phyloP scores from a whole-genome alignment of 257 asterid species.

The Gentiana straminea region DNA sequence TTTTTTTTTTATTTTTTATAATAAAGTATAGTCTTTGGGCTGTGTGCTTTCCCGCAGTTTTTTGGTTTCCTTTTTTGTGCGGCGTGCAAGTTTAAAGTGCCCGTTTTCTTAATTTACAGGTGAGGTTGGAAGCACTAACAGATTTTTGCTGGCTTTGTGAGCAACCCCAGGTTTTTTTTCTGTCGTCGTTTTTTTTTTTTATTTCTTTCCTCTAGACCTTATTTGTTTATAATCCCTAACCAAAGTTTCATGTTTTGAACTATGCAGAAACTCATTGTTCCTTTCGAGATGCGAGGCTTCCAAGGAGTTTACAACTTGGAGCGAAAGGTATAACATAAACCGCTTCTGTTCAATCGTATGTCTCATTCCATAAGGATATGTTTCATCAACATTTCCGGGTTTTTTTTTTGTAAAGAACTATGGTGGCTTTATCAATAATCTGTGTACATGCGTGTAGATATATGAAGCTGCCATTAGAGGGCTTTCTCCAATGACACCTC shows the following conservation, averaged over 20 bases:
- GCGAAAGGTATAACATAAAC: slow-evolving; percentile 44
- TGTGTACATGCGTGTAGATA: slow-evolving; percentile 25
- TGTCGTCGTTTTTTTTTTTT: neutral
- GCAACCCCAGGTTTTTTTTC: slow-evolving; percentile 59
- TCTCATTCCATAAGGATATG: no score
- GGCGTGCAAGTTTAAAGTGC: slow-evolving; percentile 2
- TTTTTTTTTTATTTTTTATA: neutral
- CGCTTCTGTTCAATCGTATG: neutral
- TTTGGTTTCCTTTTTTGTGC: neutral
- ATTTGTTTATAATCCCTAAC: no score
- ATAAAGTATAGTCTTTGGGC: neutral
- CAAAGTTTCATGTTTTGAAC: neutral
- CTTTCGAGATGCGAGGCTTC: slow-evolving; percentile 92
- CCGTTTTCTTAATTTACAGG: slow-evolving; percentile 34
- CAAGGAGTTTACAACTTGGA: slow-evolving; percentile 93
- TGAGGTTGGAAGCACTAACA: slow-evolving; percentile 79
- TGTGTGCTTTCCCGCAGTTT: neutral
- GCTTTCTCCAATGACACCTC: slow-evolving; percentile 39
- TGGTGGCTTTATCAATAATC: no score
- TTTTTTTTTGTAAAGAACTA: neutral
- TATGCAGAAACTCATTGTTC: slow-evolving; percentile 68
- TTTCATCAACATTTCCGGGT: neutral
- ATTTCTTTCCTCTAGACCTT: neutral
- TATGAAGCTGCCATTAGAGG: slow-evolving; percentile 73
- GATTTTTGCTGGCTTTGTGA: slow-evolving; percentile 91